Conservation (phyloP, 2,329 filamentous ascomycete genomes). For the Colletotrichum sp. region DNA sequence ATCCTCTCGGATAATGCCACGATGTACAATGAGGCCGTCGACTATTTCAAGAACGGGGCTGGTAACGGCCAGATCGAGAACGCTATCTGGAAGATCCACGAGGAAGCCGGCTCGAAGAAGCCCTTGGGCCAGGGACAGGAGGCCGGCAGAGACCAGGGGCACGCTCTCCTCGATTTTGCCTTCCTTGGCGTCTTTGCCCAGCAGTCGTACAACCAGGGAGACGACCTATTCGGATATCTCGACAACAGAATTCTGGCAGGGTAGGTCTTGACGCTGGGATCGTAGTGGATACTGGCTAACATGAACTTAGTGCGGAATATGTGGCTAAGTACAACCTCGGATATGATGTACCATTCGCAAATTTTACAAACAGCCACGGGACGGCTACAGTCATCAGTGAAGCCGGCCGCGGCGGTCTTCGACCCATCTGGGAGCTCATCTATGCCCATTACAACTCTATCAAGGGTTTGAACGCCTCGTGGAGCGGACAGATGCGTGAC, state of each 20-base stretch:
- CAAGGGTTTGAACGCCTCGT: constrained; percentile 41
- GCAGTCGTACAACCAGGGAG: constrained; percentile 46
- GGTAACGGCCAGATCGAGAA: constrained; percentile 42
- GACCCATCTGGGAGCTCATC: constrained; percentile 43
- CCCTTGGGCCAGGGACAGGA: constrained; percentile 43
- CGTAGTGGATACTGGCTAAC: background rate
- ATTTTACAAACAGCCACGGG: constrained; percentile 42
- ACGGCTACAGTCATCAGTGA: constrained; percentile 37
- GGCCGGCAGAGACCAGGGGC: constrained; percentile 50
- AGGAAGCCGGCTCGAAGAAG: constrained; percentile 31
- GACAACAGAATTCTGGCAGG: constrained; percentile 39
- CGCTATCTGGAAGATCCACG: constrained; percentile 33
- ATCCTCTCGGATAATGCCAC: constrained; percentile 46
- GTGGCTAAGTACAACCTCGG: constrained; percentile 46
- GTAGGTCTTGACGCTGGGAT: constrained; percentile 12
- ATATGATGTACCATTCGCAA: constrained; percentile 45
- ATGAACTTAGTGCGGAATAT: constrained; percentile 36
- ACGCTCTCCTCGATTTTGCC: constrained; percentile 42
- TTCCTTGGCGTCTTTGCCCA: constrained; percentile 45
- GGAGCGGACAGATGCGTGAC: constrained; percentile 41
- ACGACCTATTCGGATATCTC: constrained; percentile 40
- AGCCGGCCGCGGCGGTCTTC: constrained; percentile 33
- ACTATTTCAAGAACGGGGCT: constrained; percentile 43
- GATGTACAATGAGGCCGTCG: constrained; percentile 40
- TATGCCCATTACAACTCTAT: constrained; percentile 42